These are phyloP conservation scores for Leishmania arabica DNA, from an alignment of 208 protist genomes.

Conservation along the genomic window DNA sequence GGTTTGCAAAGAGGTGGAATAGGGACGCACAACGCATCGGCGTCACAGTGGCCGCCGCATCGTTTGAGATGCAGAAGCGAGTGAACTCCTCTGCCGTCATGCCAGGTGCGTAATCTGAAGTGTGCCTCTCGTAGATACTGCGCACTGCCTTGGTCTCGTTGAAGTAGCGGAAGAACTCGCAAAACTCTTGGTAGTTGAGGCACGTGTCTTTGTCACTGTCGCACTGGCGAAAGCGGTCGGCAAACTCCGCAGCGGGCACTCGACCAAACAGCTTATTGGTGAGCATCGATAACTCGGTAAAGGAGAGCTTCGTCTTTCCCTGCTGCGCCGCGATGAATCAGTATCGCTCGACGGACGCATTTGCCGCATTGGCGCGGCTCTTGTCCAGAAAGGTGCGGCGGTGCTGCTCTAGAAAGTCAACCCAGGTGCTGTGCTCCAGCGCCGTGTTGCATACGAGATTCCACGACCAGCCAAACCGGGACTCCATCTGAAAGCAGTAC, in stretches of 20 bases:
- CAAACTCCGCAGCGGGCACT: conserved; percentile 31
- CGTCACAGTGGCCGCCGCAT: conserved; percentile 12
- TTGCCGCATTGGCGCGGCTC: conserved; percentile 20
- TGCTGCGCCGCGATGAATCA: conserved; percentile 25
- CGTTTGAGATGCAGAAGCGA: conserved; percentile 24
- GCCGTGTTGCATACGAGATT: conserved; percentile 40
- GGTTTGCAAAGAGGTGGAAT: conserved; percentile 29
- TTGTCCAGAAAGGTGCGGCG: conserved; percentile 25
- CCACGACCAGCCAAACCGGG: conserved; percentile 38
- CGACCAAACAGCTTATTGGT: conserved; percentile 31
- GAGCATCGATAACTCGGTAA: conserved; percentile 28
- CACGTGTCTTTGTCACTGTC: conserved; percentile 30
- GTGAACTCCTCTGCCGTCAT: conserved; percentile 33
- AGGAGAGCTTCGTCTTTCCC: conserved; percentile 26
- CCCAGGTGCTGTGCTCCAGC: conserved; percentile 36
- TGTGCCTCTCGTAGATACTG: conserved; percentile 10
- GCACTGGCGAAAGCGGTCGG: conserved; percentile 25
- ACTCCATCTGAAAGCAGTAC: conserved; percentile 42
- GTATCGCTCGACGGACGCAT: conserved; percentile 17
- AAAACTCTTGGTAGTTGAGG: conserved; percentile 50
- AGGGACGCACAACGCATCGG: conserved; percentile 39
- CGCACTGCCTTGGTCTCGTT: conserved; percentile 24
- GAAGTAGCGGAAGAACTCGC: conserved; percentile 41
- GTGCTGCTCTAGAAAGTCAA: conserved; percentile 33
- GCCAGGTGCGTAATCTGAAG: conserved; percentile 2